Evolutionary conservation across 2,329 filamentous ascomycete genomes (phyloP).

Genomic region (Albifimbria verrucaria): DNA sequence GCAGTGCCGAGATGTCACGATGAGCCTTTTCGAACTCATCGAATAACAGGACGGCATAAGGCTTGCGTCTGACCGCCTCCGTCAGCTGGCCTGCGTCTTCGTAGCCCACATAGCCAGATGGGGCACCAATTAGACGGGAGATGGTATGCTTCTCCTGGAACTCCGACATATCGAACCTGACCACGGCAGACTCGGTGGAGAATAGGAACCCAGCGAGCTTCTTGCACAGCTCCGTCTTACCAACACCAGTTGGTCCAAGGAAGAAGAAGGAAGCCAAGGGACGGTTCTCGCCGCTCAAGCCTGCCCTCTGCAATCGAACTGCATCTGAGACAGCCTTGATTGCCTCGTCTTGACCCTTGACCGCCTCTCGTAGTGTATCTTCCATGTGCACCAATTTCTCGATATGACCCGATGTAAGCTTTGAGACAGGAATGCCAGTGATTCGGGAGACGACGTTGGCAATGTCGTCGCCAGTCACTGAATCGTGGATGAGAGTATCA

Average conservation of each 20-base stretch:
- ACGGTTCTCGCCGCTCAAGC: conserved; percentile 85
- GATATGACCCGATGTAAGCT: conserved; percentile 88
- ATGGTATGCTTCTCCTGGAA: conserved; percentile 98
- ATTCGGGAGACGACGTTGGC: conserved; percentile 85
- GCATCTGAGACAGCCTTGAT: conserved; percentile 88
- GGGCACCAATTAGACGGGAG: conserved; percentile 85
- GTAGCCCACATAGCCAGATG: conserved; percentile 93
- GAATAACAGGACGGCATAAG: conserved; percentile 90
- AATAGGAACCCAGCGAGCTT: conserved; percentile 92
- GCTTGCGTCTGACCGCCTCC: conserved; percentile 90
- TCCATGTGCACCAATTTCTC: conserved; percentile 97
- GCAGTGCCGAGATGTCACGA: conserved; percentile 84
- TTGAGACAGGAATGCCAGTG: conserved; percentile 89
- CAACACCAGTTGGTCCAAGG: conserved; percentile 91
- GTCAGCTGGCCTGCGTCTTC: conserved; percentile 96
- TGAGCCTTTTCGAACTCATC: conserved; percentile 99
- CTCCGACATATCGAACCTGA: conserved; percentile 96
- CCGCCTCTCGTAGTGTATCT: conserved; percentile 75
- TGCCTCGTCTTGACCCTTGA: conserved; percentile 92
- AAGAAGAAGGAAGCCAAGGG: conserved; percentile 97
- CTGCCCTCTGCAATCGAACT: conserved; percentile 89
- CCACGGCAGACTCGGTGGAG: conserved; percentile 83
- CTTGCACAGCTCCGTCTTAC: conserved; percentile 97
- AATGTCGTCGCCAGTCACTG: conserved; percentile 94
- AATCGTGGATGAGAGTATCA: conserved; percentile 78